Evolutionary conservation across 2,329 filamentous ascomycete species (phyloP), one percentile per base, ranked within the genome.

Genomic region (Cladophialophora immunda): DNA sequence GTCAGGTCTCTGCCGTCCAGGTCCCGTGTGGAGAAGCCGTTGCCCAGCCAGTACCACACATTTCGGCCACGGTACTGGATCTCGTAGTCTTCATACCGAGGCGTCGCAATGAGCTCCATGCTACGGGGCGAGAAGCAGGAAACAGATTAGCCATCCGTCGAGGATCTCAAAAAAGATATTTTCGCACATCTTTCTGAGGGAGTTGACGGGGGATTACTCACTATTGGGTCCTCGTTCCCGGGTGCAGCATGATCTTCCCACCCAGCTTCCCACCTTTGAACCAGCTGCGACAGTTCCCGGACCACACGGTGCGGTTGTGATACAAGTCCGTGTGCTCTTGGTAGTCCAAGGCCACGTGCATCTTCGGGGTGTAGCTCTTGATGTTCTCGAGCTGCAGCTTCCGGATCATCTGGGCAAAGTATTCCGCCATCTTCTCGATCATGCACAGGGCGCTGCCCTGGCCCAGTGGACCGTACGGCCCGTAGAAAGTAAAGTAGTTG

Each of bases 1-100:
- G 80, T 82, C 29, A 82, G 78, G 73, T 83, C 81, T 61, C 81
- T 76, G 19, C 81, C 81, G 74, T 83, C 81, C 72, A 77, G 77
- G 73, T 83, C 81, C n/a, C 74, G 74, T 66, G 80, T 77, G 0
- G 64, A 30, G 63, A 83, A 83, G 1, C 81, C 79, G 72, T 80
- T 81, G 0, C 80, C 80, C 71, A 82, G 58, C 54, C 79, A 81
- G 1, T 76, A 75, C 70, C 68, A 67, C 54, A 62, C 66, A 62
- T 70, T 68, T 22, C 73, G 55, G 67, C 81, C 81, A 19, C 74
- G 76, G 64, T 79, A 77, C 67, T 76, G 73, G 34, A 81, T 78
- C 36, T 80, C 76, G 65, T 71, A 81, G 69, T 82, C 80, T 69
- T 82, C 80, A 70, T 76, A 81, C 64, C 80, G 64, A 17, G 76